Evolutionary conservation across 805 yeast genomes (phyloP), one percentile per base, ranked within the genome.

Genomic region (Torulaspora quercuum): DNA sequence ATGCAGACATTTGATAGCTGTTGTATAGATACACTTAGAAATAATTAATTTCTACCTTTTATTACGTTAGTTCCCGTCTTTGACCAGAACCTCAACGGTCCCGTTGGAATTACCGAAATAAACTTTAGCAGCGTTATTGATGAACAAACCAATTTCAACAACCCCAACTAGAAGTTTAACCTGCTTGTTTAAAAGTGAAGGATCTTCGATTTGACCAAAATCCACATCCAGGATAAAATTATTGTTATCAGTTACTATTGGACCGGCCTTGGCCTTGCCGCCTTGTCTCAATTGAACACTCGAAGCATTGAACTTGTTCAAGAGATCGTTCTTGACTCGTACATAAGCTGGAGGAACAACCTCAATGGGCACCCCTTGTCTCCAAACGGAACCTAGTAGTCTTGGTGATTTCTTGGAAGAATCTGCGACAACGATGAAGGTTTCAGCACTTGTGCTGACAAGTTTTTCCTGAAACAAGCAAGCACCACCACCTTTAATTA

Each of bases 401-500:
- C 69, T 56, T 15, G 76, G 70, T 13, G 94, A 78, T 55, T 77
- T 80, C 66, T 92, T 92, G 55, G 96, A 72, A 59, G 77, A 82
- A 63, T 92, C 98, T 2, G 97, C 98, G 34, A 92, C 97, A 13
- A 90, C 72, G 17, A 92, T 69, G 55, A 90, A 88, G 51, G 73
- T 75, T 41, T 74, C 67, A 3, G 96, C 78, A 44, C 86, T 77
- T 39, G 76, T 73, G 11, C 96, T 95, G 9, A 92, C 95, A 36
- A 92, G 71, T 65, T 92, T 92, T 62, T 92, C 99, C 67, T 90
- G 98, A 67, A 92, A 82, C 45, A 88, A 70, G 63, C 99, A 92
- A 2, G 97, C 99, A 26, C 99, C 99, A 32, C 99, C 99, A 49
- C 99, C 99, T 65, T 92, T 92, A 60, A 92, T 92, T 53, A 89